These are phyloP conservation scores for Saccharomycopsis synnaedendra DNA, from an alignment of 805 yeast genomes.

Conservation along the genomic window DNA sequence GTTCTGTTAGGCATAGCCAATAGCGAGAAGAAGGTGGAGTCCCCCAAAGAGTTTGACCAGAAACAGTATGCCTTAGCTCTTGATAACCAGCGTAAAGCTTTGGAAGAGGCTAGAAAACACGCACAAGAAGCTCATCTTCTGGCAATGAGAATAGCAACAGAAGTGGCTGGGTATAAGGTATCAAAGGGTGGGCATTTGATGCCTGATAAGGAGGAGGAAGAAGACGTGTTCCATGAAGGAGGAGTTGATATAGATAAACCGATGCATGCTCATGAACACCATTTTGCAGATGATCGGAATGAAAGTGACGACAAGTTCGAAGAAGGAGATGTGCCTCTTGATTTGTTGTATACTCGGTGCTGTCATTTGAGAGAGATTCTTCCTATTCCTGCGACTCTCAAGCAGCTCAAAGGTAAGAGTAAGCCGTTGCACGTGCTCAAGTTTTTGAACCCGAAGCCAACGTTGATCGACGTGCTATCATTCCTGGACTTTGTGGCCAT, in stretches of 20 bases:
- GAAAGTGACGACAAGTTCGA: constrained; percentile 16
- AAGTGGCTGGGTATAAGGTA: constrained; percentile 38
- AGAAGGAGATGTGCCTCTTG: constrained; percentile 27
- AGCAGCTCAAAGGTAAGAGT: constrained; percentile 64
- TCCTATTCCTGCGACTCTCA: constrained; percentile 83
- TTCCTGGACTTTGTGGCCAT: constrained; percentile 80
- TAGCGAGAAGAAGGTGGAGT: constrained; percentile 24
- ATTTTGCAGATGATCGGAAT: constrained; percentile 29
- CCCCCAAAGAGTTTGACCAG: constrained; percentile 26
- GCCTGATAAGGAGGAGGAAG: constrained; percentile 15
- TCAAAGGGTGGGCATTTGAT: constrained; percentile 17
- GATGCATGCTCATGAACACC: constrained; percentile 47
- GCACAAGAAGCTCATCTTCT: constrained; percentile 67
- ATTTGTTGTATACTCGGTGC: constrained; percentile 78
- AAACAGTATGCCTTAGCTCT: constrained; percentile 43
- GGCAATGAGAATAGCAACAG: constrained; percentile 59
- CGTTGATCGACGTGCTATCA: constrained; percentile 76
- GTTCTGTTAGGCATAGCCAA: constrained; percentile 60
- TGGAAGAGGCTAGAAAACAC: constrained; percentile 55
- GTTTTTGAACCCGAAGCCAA: constrained; percentile 76
- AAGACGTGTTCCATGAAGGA: constrained; percentile 17
- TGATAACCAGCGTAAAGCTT: constrained; percentile 44
- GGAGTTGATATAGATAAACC: constrained; percentile 59
- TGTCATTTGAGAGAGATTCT: constrained; percentile 86
- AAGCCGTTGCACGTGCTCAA: constrained; percentile 70